phyloP scores from a whole-genome alignment of 805 yeast genomes.

The Dipodascus geniculatus region DNA sequence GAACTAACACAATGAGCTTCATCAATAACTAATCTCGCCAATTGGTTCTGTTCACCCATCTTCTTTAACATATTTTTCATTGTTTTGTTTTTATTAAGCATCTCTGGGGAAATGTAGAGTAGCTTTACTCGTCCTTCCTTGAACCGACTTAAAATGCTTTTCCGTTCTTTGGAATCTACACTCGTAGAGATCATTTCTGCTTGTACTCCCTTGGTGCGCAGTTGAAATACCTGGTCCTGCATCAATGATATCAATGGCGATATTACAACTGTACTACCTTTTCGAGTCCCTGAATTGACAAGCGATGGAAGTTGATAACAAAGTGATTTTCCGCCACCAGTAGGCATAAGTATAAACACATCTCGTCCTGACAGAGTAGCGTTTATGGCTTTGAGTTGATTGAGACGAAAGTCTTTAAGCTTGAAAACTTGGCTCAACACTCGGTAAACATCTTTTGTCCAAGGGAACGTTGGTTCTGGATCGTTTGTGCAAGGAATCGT shows the following conservation, averaged over 20 bases:
- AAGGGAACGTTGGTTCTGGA: constrained; percentile 25
- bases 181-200: constrained; percentile 87
- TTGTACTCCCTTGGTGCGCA: constrained; percentile 49
- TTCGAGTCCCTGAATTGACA: constrained; percentile 57
- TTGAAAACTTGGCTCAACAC: constrained; percentile 51
- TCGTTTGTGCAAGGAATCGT: background rate
- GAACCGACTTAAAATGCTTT: constrained; percentile 48
- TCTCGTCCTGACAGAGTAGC: constrained; percentile 67
- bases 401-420: constrained; percentile 56
- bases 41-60: constrained; percentile 40
- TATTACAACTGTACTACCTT: constrained; percentile 81
- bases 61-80: constrained; percentile 51
- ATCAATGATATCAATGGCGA: constrained; percentile 91
- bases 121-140: constrained; percentile 57
- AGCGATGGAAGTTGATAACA: constrained; percentile 95
- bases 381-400: constrained; percentile 79
- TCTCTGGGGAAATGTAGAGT: constrained; percentile 88
- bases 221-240: constrained; percentile 93
- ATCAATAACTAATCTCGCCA: constrained; percentile 87
- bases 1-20: constrained; percentile 97
- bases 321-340: constrained; percentile 95
- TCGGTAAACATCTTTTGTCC: constrained; percentile 58
- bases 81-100: constrained; percentile 66
- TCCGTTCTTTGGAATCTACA: constrained; percentile 50
- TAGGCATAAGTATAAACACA: constrained; percentile 93